Base-by-base conservation (phyloP, 345 rosid species). In the Boechera retrofracta region DNA sequence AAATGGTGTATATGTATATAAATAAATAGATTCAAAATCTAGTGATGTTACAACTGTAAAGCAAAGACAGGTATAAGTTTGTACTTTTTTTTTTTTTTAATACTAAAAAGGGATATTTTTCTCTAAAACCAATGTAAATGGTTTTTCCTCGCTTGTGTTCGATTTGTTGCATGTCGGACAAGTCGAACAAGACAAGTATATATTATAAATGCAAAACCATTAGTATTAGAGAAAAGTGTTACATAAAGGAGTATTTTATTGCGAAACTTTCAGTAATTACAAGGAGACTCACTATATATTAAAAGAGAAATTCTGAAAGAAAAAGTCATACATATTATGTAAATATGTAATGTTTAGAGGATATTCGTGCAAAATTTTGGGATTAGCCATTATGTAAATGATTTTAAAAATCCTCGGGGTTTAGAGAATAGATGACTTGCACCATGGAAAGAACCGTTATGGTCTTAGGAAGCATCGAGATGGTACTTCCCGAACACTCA, bases 111-210 rank as follows among this genome's bases (percentile, higher is more conserved):
- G n/a, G 61, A 7, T 5, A 29, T 16, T 16, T 36, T 38, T 42
- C 31, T 70, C 38, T 16, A 45, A 61, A 21, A 71, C 11, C 36
- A 35, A 59, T 13, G 66, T 45, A 71, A 6, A 10, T 31, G 16
- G 42, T 12, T 58, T 21, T 45, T 71, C 13, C 13, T 71, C 49
- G 45, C n/a, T 16, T 71, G 56, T 32, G 45, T 36, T 60, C 29
- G 29, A 36, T 10, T 35, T 59, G 35, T 29, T 55, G 16, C 44
- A 41, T 26, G 38, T 26, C 51, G 1, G 68, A 54, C 48, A 67
- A 11, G 10, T 38, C 62, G 6, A 52, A 39, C 48, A 67, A 11
- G 26, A 55, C 5, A 66, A 21, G 10, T 26, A 36, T 24, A 42
- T 1, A 41, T 39, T 3, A 29, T 11, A 42, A 18, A 31, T 44